These are phyloP conservation scores for Xylaria sp. DNA, from an alignment of 2,329 filamentous ascomycete species.

Conservation along the genomic window DNA sequence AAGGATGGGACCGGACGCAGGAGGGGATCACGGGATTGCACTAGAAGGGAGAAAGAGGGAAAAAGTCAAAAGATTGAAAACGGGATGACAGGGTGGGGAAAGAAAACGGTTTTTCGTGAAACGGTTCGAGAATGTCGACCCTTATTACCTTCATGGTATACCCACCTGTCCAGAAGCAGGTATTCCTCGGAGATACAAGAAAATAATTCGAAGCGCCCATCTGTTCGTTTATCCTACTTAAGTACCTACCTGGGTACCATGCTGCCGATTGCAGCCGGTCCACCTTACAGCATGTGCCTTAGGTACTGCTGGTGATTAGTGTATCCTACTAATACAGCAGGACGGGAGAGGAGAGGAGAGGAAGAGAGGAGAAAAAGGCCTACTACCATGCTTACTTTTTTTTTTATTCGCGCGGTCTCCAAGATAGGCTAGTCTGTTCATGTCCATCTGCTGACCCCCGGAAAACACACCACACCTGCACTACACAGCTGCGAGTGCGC, in stretches of 20 bases:
- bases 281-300: constrained; percentile 4
- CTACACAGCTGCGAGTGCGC: background rate
- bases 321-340: background rate
- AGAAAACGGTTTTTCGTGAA: constrained; percentile 27
- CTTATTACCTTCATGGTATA: background rate
- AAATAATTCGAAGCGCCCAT: constrained; percentile 3
- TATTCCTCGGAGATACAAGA: constrained; percentile 16
- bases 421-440: constrained; percentile 4
- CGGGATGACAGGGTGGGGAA: constrained; percentile 23
- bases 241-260: no score
- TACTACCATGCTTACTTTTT: background rate
- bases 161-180: no score
- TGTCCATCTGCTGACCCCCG: constrained; percentile 22
- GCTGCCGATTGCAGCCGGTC: background rate
- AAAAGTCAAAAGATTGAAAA: background rate
- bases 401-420: background rate
- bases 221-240: background rate
- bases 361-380: background rate
- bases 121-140: constrained; percentile 18
- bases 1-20: constrained; percentile 6
- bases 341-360: background rate
- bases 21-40: no score
- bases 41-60: background rate
- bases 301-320: background rate
- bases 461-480: constrained; percentile 1